These are phyloP conservation scores for Bryoerythrophyllum caledonicum DNA, from an alignment of 225 moss, liverwort and hornwort genomes.

Conservation along the genomic window DNA sequence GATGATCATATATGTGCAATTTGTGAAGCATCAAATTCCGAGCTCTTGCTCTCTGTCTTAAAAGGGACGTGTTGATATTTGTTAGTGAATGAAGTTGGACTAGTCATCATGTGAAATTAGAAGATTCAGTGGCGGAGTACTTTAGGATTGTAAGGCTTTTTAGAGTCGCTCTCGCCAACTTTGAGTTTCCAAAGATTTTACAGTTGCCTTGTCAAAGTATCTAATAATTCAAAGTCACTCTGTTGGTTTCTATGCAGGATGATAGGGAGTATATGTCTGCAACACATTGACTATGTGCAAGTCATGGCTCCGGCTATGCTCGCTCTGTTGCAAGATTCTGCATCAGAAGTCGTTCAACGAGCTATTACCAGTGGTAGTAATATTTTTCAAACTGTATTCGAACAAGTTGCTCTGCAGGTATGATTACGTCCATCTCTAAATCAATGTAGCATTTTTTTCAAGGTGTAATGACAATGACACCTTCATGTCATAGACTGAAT, in stretches of 20 bases:
- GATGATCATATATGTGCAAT: neutral
- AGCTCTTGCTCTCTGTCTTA: neutral
- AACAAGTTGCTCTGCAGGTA: conserved; percentile 80
- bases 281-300: conserved; percentile 57
- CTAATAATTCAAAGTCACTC: conserved; percentile 4
- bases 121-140: neutral
- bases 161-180: neutral
- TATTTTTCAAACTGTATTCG: conserved; percentile 68
- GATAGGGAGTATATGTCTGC: conserved; percentile 71
- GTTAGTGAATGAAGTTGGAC: neutral
- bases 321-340: conserved; percentile 67
- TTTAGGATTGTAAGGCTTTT: neutral
- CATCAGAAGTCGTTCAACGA: conserved; percentile 73
- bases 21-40: neutral
- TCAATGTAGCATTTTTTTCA: neutral
- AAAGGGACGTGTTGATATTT: neutral
- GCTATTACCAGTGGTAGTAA: conserved; percentile 74
- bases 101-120: neutral
- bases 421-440: neutral
- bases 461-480: neutral
- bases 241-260: conserved; percentile 58
- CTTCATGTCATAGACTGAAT: neutral
- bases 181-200: neutral
- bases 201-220: conserved; percentile 3
- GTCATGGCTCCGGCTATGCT: conserved; percentile 65